phyloP scores from a whole-genome alignment of 768 basidiomycete species.

The Auricularia cornea region DNA sequence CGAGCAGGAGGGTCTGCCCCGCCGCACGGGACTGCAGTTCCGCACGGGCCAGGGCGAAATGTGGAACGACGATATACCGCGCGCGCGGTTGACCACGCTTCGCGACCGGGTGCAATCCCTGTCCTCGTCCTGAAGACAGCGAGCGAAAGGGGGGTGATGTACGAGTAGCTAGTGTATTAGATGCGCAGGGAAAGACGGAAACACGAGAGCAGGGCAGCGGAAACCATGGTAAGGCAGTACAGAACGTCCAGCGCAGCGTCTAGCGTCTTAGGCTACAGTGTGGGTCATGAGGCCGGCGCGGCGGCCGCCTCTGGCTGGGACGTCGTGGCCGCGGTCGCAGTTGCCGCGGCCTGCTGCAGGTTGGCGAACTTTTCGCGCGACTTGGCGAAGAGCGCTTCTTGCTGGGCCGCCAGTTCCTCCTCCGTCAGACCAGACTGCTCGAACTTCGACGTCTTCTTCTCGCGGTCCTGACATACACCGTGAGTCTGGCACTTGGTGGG shows the following conservation, averaged over 20 bases:
- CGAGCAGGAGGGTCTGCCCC: conserved; percentile 73
- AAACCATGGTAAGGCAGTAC: too few species aligned
- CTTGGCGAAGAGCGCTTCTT: conserved; percentile 91
- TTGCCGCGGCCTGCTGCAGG: background rate
- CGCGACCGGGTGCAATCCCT: conserved; percentile 29
- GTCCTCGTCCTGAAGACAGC: too few species aligned
- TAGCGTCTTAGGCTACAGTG: conserved; percentile 26
- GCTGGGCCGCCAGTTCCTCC: conserved; percentile 79
- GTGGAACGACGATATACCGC: conserved; percentile 71
- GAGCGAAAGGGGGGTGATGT: too few species aligned
- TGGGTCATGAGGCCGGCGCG: conserved; percentile 4
- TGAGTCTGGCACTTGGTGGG: background rate
- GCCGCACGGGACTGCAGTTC: conserved; percentile 23
- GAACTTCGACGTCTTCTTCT: conserved; percentile 87
- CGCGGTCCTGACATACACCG: conserved; percentile 59
- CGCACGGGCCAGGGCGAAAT: conserved; percentile 16
- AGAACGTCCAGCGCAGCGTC: background rate
- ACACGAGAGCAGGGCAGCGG: conserved; percentile 12
- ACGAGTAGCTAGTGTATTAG: conserved; percentile 9
- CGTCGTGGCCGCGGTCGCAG: background rate
- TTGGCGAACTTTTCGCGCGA: conserved; percentile 27
- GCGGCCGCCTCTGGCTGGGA: background rate
- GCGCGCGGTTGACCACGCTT: conserved; percentile 46
- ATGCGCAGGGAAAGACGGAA: background rate
- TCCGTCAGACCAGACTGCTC: conserved; percentile 84